Percentiles rank a stretch among this genome's conserved stretches.
phyloP scores from a whole-genome alignment of 1,284 basidiomycete genomes.

The Gastroboletus turbinatus region DNA sequence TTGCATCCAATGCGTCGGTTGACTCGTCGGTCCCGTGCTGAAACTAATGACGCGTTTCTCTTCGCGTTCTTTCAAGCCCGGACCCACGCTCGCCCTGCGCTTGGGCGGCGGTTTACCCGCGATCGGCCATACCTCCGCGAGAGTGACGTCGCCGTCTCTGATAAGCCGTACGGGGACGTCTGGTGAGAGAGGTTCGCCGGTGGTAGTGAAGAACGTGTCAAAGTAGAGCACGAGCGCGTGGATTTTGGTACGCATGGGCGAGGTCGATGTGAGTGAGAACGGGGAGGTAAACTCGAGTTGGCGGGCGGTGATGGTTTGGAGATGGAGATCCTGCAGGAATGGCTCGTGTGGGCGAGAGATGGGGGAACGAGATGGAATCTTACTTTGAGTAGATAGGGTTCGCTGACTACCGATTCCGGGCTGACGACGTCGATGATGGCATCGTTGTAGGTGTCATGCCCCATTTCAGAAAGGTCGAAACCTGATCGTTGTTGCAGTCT shows the following conservation, averaged over 20 bases:
- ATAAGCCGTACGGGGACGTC: constrained; percentile 51
- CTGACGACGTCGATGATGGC: constrained; percentile 82
- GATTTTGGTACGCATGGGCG: constrained; percentile 60
- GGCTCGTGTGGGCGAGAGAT: not conserved
- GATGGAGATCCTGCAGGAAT: constrained; percentile 62
- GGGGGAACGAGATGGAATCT: not conserved
- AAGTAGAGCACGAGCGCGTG: constrained; percentile 91
- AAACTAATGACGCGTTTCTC: constrained; percentile 73
- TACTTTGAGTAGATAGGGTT: constrained; percentile 71
- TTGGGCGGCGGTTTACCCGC: constrained; percentile 57
- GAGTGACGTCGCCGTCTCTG: constrained; percentile 56
- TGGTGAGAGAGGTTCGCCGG: constrained; percentile 53
- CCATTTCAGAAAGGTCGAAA: constrained; percentile 84
- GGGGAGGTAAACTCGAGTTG: constrained; percentile 79
- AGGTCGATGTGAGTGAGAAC: constrained; percentile 68
- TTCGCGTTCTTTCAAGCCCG: constrained; percentile 36
- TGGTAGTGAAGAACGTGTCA: constrained; percentile 85
- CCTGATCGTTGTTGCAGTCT: constrained; percentile 43
- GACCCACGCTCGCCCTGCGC: constrained; percentile 46
- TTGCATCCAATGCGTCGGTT: constrained; percentile 98
- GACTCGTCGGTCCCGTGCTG: constrained; percentile 86
- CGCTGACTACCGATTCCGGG: constrained; percentile 67
- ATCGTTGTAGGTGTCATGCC: constrained; percentile 67
- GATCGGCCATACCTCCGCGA: constrained; percentile 76
- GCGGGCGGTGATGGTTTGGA: constrained; percentile 60